Base-by-base conservation (phyloP, 2,329 filamentous ascomycete species). In the Fusarium redolens region DNA sequence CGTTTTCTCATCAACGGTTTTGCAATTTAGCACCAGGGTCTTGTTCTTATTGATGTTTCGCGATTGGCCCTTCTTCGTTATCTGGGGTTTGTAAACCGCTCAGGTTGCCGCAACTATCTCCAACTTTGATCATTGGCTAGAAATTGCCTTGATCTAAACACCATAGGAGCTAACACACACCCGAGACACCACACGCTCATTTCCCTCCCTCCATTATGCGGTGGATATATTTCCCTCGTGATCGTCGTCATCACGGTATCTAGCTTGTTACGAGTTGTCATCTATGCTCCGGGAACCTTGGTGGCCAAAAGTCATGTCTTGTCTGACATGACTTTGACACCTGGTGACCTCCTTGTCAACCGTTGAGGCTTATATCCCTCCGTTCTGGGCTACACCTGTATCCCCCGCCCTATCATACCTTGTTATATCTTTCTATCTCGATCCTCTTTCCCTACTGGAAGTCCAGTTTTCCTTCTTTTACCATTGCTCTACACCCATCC, bases 331-430 rank as follows among this genome's bases (percentile, higher is more conserved):
- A 58, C 56, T 56, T 67, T 65, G 57, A 56, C 62, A 66, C 48
- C 75, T 35, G 68, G 65, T 77, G 69, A 76, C 73, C 72, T 62
- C 22, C 52, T 61, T 69, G 66, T 59, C 69, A 66, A 61, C 60
- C 55, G 68, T 61, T 44, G 33, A 76, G 69, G 67, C 61, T 75
- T 77, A 76, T 76, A 72, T 72, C 38, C 65, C 65, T 64, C 63
- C 61, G 47, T n/a, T 55, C 47, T n/a, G 62, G 56, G 51, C 68
- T 52, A 30, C 33, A 44, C 38, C 47, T 65, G 50, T 55, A 51
- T 56, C 48, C 56, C 54, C 41, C 48, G n/a, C 35, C 64, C 69
- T 70, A 70, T 72, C 65, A 63, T 43, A 55, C 40, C 47, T 56
- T 58, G 54, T 41, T 63, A 48, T 55, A 50, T 55, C 38, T 62